Base-by-base conservation (phyloP, 1,284 basidiomycete genomes). In the Coriolopsis trogii region DNA sequence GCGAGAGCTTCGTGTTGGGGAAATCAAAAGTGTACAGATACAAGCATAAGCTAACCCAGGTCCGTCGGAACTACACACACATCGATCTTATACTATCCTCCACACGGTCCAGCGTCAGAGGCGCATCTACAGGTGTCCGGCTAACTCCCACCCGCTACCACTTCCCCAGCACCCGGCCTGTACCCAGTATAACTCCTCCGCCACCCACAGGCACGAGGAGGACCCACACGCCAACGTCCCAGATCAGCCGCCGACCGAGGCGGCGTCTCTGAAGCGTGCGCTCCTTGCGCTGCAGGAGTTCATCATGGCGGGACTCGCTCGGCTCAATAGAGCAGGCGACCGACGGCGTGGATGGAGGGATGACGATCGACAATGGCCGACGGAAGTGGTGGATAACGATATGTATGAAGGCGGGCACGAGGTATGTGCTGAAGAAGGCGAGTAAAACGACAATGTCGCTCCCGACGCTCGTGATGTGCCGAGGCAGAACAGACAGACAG, bases 231-330 rank as follows among this genome's bases (percentile, higher is more conserved):
- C 80, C 80, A 7, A 89, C 63, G 67, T 92, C 89, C 85, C 87
- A 91, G 1, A 84, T 62, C 30, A 91, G 69, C 23, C 89, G 75
- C 54, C 78, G 79, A 33, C 78, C 77, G 39, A 84, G 75, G 54
- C 89, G 79, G 36, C 76, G 74, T 47, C 77, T 76, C 66, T 92
- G 89, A 49, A 92, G 69, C 26, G 80, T 80, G 42, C 79, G 75
- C 67, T 92, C 89, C 70, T 92, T 92, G 54, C 87, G 77, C 60
- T 86, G 79, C 34, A 92, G 71, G 23, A 92, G 77, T 44, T 84
- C 81, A 60, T 89, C 85, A 41, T 73, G 63, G 43, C 63, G 53
- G 28, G 68, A 64, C 34, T 70, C 61, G 45, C 65, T 65, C 36
- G 60, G 51, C 66, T 67, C 36, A 64, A 59, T 34, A 64, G 37